Evolutionary conservation across 192 early-diverging fungal species (phyloP), one percentile per base, ranked within the genome.

Genomic region (Backusella westeae): DNA sequence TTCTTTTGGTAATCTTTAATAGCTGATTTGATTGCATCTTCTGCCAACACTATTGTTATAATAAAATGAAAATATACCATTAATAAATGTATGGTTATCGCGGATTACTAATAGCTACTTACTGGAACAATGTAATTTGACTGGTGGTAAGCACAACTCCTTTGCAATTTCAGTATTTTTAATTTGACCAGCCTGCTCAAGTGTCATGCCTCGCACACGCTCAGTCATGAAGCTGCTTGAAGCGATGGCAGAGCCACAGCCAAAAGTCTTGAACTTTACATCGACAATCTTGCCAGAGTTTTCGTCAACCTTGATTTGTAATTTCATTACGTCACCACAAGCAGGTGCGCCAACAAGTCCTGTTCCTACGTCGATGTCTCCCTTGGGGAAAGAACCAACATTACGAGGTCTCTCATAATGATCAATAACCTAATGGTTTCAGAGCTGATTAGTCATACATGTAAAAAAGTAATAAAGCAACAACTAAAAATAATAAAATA

Each of bases 21-120:
- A n/a, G 97, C 97, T 29, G 93, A 94, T 86, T 98, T 98, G 86
- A 99, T 99, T 67, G 97, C 97, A 82, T 99, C 97, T 82, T 99
- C 97, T 41, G 97, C 97, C 38, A 99, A 91, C 97, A 99, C 93
- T 94, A 81, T 35, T 21, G 70, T 63, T 56, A 75, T 75, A 39
- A 39, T 2, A 39, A 8, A 39, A 39, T 6, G 65, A 36, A 9
- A 17, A 34, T 15, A 29, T 29, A 67, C 8, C n/a, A 71, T 66
- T 44, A 56, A 26, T 21, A 72, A 73, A 59, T 63, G 34, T 63
- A 74, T 34, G 3, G 46, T 2, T 14, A 23, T 21, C 42, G 0
- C 38, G n/a, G 41, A 26, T 26, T 36, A 10, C 41, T 41, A 39
- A 35, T 36, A 41, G 80, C 32, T 68, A 89, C 89, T 76, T 88